A percentile compares a stretch with the other conserved stretches of the same genome.
phyloP scores from a whole-genome alignment of 495 filamentous ascomycete species.

The Aspergillus asperescens region DNA sequence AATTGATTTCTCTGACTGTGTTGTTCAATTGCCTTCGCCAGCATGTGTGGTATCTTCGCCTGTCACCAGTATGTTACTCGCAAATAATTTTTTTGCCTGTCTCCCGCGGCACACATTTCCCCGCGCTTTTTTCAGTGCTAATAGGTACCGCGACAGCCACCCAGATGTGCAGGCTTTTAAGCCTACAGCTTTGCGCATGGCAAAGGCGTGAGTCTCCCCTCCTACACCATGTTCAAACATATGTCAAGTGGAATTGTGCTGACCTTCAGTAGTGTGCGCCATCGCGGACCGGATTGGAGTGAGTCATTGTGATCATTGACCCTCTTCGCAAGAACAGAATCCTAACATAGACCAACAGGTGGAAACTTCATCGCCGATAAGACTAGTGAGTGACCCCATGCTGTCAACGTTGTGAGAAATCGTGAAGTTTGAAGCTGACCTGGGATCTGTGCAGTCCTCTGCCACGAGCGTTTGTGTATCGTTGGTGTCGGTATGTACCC shows the following conservation, averaged over 20 bases:
- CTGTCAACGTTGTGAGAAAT: background rate
- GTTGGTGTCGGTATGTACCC: conserved; percentile 82
- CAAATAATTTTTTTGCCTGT: conserved; percentile 10
- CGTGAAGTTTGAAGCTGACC: conserved; percentile 24
- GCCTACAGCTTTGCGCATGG: conserved; percentile 89
- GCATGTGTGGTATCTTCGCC: conserved; percentile 83
- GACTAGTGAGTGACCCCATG: conserved; percentile 61
- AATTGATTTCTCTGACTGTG: conserved; percentile 19
- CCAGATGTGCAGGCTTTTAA: conserved; percentile 96
- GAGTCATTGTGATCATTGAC: conserved; percentile 42
- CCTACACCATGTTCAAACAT: conserved; percentile 5
- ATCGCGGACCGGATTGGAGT: conserved; percentile 99
- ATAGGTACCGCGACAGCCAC: conserved; percentile 53
- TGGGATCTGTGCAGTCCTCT: conserved; percentile 65
- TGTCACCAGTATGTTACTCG: conserved; percentile 73
- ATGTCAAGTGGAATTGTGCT: conserved; percentile 28
- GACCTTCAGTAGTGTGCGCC: conserved; percentile 66
- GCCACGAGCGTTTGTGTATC: conserved; percentile 94
- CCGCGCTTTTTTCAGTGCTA: conserved; percentile 16
- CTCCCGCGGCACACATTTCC: conserved; percentile 6
- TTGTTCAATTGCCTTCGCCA: conserved; percentile 28
- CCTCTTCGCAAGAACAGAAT: conserved; percentile 1
- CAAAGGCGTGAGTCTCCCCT: conserved; percentile 72
- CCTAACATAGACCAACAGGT: conserved; percentile 47
- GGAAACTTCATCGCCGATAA: conserved; percentile 83